Evolutionary conservation across 768 basidiomycete species (phyloP).

Genomic region (Podaxis sp.): DNA sequence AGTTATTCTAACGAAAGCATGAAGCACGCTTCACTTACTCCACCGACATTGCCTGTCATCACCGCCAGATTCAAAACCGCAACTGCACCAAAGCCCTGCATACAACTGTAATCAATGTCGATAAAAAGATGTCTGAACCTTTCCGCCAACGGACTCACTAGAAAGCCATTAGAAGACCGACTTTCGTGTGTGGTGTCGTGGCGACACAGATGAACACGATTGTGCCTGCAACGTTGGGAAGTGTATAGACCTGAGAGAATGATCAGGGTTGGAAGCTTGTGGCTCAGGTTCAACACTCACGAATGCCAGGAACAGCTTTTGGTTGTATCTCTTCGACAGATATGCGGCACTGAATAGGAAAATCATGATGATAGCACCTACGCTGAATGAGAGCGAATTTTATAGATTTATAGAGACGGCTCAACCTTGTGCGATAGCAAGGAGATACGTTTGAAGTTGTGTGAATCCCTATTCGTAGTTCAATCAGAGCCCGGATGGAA

Average conservation of each 20-base stretch:
- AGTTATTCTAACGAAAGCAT: not conserved
- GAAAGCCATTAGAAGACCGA: constrained; percentile 45
- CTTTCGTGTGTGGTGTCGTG: constrained; percentile 35
- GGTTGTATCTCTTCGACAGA: constrained; percentile 35
- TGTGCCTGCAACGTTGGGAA: constrained; percentile 46
- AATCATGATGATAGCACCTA: constrained; percentile 35
- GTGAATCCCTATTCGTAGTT: constrained; percentile 34
- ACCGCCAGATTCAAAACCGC: constrained; percentile 42
- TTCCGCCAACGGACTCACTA: constrained; percentile 27
- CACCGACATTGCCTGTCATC: constrained; percentile 43
- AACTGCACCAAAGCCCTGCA: constrained; percentile 43
- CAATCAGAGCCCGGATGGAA: not conserved
- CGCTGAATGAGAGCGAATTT: constrained; percentile 9
- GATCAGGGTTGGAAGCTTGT: not conserved
- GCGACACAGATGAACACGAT: constrained; percentile 40
- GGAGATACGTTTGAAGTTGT: constrained; percentile 44
- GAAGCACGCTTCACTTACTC: constrained; percentile 21
- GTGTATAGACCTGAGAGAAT: constrained; percentile 32
- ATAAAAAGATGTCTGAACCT: not conserved
- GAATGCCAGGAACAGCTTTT: constrained; percentile 42
- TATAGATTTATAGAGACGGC: not conserved
- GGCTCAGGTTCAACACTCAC: constrained; percentile 18
- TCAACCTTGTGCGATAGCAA: constrained; percentile 41
- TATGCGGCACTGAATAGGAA: constrained; percentile 41
- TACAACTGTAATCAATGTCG: constrained; percentile 27